Evolutionary conservation across 306 rosid genomes (phyloP).

Genomic region (Fragaria nilgerrensis): DNA sequence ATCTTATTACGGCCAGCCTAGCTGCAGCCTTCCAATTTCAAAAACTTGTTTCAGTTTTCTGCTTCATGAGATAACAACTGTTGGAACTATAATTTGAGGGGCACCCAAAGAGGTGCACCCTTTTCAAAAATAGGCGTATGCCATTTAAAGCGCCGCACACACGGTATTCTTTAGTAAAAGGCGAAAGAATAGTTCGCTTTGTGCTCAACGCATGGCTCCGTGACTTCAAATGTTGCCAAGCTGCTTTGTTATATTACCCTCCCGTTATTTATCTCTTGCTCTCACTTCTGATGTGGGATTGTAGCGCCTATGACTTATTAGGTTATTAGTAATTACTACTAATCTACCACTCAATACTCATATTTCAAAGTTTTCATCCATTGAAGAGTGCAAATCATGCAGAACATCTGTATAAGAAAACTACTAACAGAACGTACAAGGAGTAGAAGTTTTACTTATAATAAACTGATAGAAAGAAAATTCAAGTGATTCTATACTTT

Average conservation of each 20-base stretch:
- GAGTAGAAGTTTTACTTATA: not conserved
- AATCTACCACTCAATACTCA: too few relatives aligned
- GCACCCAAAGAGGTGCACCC: not conserved
- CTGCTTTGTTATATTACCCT: not conserved
- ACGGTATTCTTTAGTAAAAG: conserved; percentile 21
- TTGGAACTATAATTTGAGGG: not conserved
- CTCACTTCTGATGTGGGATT: not conserved
- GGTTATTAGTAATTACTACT: too few relatives aligned
- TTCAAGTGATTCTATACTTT: too few relatives aligned
- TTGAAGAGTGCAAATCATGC: not conserved
- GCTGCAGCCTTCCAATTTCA: too few relatives aligned
- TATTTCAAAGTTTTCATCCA: not conserved
- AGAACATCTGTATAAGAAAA: not conserved
- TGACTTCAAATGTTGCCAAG: not conserved
- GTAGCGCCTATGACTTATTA: not conserved
- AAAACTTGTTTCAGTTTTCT: too few relatives aligned
- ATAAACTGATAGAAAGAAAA: not conserved
- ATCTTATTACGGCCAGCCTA: too few relatives aligned
- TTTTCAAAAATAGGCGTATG: conserved; percentile 35
- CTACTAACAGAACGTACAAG: not conserved
- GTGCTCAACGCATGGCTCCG: conserved; percentile 16
- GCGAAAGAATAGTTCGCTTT: conserved; percentile 17
- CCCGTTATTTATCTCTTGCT: not conserved
- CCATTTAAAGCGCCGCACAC: conserved; percentile 5
- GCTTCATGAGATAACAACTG: too few relatives aligned